Conservation (phyloP, 2,329 filamentous ascomycete genomes). For the Beauveria sp. region DNA sequence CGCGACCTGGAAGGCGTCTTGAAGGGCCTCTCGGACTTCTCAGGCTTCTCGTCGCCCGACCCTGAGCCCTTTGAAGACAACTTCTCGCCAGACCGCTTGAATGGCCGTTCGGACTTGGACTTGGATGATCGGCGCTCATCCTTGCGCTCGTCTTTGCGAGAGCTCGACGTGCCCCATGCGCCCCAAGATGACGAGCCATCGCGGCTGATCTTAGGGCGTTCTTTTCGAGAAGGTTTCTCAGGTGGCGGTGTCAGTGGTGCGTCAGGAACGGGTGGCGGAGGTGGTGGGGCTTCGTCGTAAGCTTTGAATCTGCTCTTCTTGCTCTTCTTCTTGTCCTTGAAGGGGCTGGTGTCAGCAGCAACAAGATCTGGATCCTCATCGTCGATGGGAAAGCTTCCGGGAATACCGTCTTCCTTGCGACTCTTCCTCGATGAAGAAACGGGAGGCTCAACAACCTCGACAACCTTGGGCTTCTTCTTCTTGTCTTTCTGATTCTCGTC, state of each 20-base stretch:
- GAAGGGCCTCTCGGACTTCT: slow-evolving; percentile 48
- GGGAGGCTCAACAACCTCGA: slow-evolving; percentile 20
- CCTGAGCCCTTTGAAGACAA: slow-evolving; percentile 60
- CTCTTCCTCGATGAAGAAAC: slow-evolving; percentile 26
- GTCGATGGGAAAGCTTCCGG: slow-evolving; percentile 52
- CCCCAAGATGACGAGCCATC: slow-evolving; percentile 65
- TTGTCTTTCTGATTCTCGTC: slow-evolving; percentile 32
- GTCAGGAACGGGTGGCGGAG: slow-evolving; percentile 36
- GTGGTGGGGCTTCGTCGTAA: slow-evolving; percentile 22
- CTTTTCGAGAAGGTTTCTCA: slow-evolving; percentile 59
- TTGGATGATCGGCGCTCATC: slow-evolving; percentile 52
- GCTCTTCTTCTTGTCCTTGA: slow-evolving; percentile 31
- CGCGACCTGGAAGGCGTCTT: slow-evolving; percentile 55
- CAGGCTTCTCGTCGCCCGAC: slow-evolving; percentile 48
- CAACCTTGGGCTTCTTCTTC: slow-evolving; percentile 29
- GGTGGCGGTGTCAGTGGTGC: slow-evolving; percentile 45
- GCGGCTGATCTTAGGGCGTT: slow-evolving; percentile 69
- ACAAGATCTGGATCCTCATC: slow-evolving; percentile 33
- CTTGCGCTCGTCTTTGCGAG: slow-evolving; percentile 25
- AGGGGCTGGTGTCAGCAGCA: slow-evolving; percentile 11
- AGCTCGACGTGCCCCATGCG: slow-evolving; percentile 55
- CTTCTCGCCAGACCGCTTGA: slow-evolving; percentile 48
- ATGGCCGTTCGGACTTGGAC: slow-evolving; percentile 56
- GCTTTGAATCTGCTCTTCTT: slow-evolving; percentile 35
- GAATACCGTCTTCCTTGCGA: slow-evolving; percentile 30